Percentiles rank a stretch among this genome's conserved stretches.
These are phyloP conservation scores for Rheum nobile DNA, from an alignment of 148 eudicot genomes.

Conservation along the genomic window DNA sequence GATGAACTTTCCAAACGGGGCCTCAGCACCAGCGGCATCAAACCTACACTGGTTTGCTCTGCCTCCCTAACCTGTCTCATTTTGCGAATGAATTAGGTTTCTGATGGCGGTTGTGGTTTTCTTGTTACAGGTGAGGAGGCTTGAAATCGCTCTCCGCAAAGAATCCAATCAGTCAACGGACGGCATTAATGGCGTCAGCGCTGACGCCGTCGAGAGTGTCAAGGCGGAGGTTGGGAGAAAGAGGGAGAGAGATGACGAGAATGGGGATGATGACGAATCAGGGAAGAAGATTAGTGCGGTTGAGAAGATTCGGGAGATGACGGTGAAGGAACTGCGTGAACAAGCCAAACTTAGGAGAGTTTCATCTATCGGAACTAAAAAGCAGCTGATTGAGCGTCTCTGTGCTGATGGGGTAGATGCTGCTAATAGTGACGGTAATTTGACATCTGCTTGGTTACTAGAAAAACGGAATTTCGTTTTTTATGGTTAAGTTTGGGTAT, in stretches of 20 bases:
- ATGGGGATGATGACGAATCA: slow-evolving; percentile 18
- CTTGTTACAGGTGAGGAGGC: slow-evolving; percentile 42
- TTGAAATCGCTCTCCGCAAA: slow-evolving; percentile 39
- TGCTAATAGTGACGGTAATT: slow-evolving; percentile 27
- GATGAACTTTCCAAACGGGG: slow-evolving; percentile 58
- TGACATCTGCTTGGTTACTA: neutral
- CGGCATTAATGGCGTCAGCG: neutral
- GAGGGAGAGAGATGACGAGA: slow-evolving; percentile 34
- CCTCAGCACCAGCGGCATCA: slow-evolving; percentile 56
- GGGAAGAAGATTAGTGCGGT: slow-evolving; percentile 30
- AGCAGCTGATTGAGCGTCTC: slow-evolving; percentile 58
- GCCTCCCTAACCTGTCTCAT: neutral
- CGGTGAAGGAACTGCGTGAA: slow-evolving; percentile 43
- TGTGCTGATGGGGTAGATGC: slow-evolving; percentile 17
- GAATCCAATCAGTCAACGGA: slow-evolving; percentile 19
- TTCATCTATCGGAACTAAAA: slow-evolving; percentile 53
- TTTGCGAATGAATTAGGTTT: neutral
- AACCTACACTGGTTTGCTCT: slow-evolving; percentile 42
- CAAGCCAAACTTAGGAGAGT: slow-evolving; percentile 51
- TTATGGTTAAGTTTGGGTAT: neutral
- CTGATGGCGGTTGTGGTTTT: neutral
- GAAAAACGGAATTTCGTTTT: neutral
- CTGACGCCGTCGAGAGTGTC: neutral
- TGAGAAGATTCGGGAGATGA: slow-evolving; percentile 47
- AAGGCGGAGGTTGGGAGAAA: slow-evolving; percentile 21